These are phyloP conservation scores for Irpex rosettiformis DNA, from an alignment of 1,284 basidiomycete species.

Conservation along the genomic window DNA sequence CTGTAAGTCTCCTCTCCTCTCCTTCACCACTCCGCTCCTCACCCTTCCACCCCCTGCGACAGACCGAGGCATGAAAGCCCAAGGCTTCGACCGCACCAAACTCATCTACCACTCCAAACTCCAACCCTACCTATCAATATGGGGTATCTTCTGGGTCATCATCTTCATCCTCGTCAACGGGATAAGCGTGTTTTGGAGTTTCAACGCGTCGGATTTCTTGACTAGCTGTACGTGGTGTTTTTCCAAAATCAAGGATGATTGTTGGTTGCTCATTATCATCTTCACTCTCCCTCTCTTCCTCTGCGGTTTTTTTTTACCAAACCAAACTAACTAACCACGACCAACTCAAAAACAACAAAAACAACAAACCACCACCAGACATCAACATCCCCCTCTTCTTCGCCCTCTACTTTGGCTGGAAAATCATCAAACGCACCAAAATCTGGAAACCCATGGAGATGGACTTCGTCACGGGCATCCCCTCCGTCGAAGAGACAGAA, in stretches of 20 bases:
- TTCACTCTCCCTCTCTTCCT: not conserved
- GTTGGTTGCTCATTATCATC: not conserved
- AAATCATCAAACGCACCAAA: conserved; percentile 50
- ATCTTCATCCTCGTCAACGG: conserved; percentile 41
- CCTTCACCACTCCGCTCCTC: not conserved
- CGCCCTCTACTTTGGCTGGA: conserved; percentile 46
- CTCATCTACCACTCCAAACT: conserved; percentile 52
- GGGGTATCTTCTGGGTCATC: conserved; percentile 37
- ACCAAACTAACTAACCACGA: too few species aligned
- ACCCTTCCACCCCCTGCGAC: conserved; percentile 9
- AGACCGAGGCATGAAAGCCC: conserved; percentile 53
- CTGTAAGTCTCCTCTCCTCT: conserved; percentile 37
- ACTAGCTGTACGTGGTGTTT: conserved; percentile 58
- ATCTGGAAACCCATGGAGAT: conserved; percentile 50
- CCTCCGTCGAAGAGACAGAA: conserved; percentile 54
- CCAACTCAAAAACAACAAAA: too few species aligned
- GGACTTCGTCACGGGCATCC: conserved; percentile 60
- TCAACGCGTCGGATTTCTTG: conserved; percentile 56
- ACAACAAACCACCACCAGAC: conserved; percentile 23
- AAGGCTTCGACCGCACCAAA: conserved; percentile 52
- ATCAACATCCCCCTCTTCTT: conserved; percentile 52
- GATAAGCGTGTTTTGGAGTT: conserved; percentile 37
- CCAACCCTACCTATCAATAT: conserved; percentile 36
- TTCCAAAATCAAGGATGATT: too few species aligned
- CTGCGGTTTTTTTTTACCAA: too few species aligned